Percentiles rank a stretch among this genome's conserved stretches.
Conservation (phyloP, 2,329 filamentous ascomycete species). For the Phaeosphaeriaceae sp. region DNA sequence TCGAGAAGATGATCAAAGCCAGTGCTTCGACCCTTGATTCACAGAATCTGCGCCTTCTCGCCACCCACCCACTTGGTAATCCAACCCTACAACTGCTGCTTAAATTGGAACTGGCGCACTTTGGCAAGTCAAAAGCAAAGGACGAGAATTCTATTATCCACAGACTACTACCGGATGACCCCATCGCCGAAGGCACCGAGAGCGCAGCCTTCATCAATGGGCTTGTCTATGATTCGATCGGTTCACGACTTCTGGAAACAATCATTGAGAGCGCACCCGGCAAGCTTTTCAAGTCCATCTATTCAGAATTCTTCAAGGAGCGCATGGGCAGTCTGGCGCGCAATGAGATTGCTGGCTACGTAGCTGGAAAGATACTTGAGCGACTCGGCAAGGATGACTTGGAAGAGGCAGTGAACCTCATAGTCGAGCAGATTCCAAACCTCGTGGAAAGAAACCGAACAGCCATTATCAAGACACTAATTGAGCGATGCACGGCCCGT, state of each 20-base stretch:
- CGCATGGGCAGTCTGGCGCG: constrained; percentile 82
- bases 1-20: constrained; percentile 83
- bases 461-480: constrained; percentile 79
- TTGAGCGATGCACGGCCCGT: constrained; percentile 81
- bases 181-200: constrained; percentile 75
- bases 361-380: constrained; percentile 82
- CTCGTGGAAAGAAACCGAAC: constrained; percentile 79
- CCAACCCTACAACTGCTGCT: constrained; percentile 91
- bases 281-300: constrained; percentile 89
- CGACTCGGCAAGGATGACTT: constrained; percentile 88
- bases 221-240: constrained; percentile 88
- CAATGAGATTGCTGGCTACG: constrained; percentile 90
- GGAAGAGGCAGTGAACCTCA: constrained; percentile 72
- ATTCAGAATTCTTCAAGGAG: constrained; percentile 79
- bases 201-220: constrained; percentile 83
- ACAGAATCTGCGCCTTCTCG: constrained; percentile 81
- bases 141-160: constrained; percentile 75
- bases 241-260: constrained; percentile 87
- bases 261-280: constrained; percentile 82
- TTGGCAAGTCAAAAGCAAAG: constrained; percentile 71
- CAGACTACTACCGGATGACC: constrained; percentile 80
- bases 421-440: constrained; percentile 74
- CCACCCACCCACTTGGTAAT: constrained; percentile 89
- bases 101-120: constrained; percentile 81
- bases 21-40: constrained; percentile 78